Evolutionary conservation across 495 filamentous ascomycete species (phyloP), one percentile per base, ranked within the genome.

Genomic region (Penicillium canescens): DNA sequence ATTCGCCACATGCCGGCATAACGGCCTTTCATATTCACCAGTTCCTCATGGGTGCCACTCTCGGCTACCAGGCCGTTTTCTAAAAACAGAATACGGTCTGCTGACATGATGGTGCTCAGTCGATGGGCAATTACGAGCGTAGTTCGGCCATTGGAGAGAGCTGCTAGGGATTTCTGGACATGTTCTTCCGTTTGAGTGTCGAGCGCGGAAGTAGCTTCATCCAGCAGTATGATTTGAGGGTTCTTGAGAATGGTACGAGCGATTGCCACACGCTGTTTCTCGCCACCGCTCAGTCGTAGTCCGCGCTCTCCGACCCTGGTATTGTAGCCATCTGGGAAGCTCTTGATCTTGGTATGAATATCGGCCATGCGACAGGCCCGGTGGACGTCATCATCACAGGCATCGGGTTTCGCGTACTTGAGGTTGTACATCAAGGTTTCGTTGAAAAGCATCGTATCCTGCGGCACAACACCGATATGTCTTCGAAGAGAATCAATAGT

Each of bases 191-290:
- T 94, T 55, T 90, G 37, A 1, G 47, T 47, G 33, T 55, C 56
- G 9, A 56, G 42, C 9, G 48, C 28, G 20, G 46, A 37, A 2
- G 57, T 56, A 3, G 48, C 54, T 33, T 57, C 57, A 62, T 95
- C 90, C 3, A 95, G 77, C 69, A 95, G 83, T 63, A 95, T 92
- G 59, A 95, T 89, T 43, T 83, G 84, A 4, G 91, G 89, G 59
- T 91, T 83, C 70, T 94, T 94, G 44, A 95, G 77, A 47, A 95
- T 92, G 6, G 90, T 91, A 28, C 91, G 82, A 24, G 90, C 91
- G 62, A 95, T 95, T 8, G 90, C 90, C 31, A 94, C 86, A 14
- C 90, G 86, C 69, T 95, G 90, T 68, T 92, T 92, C 70, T 95
- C 90, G 6, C 90, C 90, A 11, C 90, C 90, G 21, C 87, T 91